phyloP scores from a whole-genome alignment of 257 asterid genomes.

The Solanum virginianum region DNA sequence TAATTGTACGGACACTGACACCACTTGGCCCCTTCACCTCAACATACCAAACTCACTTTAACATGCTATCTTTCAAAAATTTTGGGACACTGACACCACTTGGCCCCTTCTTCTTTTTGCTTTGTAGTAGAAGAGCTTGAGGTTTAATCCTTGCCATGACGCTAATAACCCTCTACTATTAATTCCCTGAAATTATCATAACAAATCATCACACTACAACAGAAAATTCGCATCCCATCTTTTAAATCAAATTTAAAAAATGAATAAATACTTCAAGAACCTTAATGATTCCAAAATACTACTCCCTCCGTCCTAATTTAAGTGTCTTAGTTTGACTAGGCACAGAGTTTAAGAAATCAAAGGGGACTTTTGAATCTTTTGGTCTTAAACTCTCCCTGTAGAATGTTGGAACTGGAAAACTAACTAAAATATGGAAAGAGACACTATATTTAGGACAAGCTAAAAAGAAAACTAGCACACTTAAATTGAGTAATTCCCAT shows the following conservation, averaged over 20 bases:
- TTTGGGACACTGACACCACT: slow-evolving; percentile 19
- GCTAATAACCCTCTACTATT: not conserved
- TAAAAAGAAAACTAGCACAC: too few species aligned
- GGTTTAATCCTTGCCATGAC: slow-evolving; percentile 46
- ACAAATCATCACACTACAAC: not conserved
- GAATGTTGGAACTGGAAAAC: too few species aligned
- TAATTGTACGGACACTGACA: too few species aligned
- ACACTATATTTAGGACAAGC: too few species aligned
- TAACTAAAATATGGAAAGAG: too few species aligned
- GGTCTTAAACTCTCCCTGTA: too few species aligned
- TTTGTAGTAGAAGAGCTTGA: slow-evolving; percentile 40
- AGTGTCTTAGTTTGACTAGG: not conserved
- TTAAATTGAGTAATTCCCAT: not conserved
- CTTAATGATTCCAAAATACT: not conserved
- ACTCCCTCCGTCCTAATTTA: not conserved
- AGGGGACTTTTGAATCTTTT: too few species aligned
- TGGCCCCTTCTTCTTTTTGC: slow-evolving; percentile 42
- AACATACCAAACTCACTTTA: too few species aligned
- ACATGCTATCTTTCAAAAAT: too few species aligned
- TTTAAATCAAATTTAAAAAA: not conserved
- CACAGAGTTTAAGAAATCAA: not conserved
- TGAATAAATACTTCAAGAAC: not conserved
- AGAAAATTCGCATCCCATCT: not conserved
- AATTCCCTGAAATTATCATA: slow-evolving; percentile 15
- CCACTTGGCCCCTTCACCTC: too few species aligned